phyloP scores from a whole-genome alignment of 805 yeast species.

The Candida anglica region DNA sequence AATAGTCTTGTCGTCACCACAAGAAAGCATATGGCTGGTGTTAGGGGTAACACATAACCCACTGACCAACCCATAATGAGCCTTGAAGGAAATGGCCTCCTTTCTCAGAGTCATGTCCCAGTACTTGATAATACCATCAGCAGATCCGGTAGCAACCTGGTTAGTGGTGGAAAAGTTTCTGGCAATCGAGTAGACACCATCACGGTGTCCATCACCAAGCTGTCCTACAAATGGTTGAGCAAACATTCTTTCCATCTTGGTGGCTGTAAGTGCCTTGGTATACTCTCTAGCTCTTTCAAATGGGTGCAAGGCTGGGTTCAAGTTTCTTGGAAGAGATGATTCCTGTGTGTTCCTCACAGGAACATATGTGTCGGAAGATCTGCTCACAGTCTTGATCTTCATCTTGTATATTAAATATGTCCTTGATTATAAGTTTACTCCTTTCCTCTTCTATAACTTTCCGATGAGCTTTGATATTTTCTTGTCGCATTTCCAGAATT shows the following conservation, averaged over 20 bases:
- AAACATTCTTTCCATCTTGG: constrained; percentile 93
- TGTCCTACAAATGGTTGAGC: constrained; percentile 97
- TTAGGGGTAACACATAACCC: constrained; percentile 73
- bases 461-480: not conserved
- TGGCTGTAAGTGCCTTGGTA: constrained; percentile 90
- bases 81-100: constrained; percentile 74
- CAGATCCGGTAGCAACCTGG: constrained; percentile 86
- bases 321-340: constrained; percentile 79
- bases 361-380: constrained; percentile 89
- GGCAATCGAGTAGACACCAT: constrained; percentile 87
- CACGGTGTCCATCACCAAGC: constrained; percentile 90
- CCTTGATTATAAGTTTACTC: too few species aligned
- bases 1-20: constrained; percentile 87
- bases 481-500: not conserved
- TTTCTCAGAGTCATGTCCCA: constrained; percentile 85
- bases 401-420: constrained; percentile 16
- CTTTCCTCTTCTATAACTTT: not conserved
- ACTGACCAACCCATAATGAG: constrained; percentile 85
- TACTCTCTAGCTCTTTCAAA: constrained; percentile 97
- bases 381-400: constrained; percentile 85
- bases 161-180: constrained; percentile 67
- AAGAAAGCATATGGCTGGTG: constrained; percentile 57
- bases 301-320: constrained; percentile 93
- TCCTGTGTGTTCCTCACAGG: constrained; percentile 91
- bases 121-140: constrained; percentile 91